Evolutionary conservation across 192 early-diverging fungal genomes (phyloP), one percentile per base, ranked within the genome.

Genomic region (Backusella luteola): DNA sequence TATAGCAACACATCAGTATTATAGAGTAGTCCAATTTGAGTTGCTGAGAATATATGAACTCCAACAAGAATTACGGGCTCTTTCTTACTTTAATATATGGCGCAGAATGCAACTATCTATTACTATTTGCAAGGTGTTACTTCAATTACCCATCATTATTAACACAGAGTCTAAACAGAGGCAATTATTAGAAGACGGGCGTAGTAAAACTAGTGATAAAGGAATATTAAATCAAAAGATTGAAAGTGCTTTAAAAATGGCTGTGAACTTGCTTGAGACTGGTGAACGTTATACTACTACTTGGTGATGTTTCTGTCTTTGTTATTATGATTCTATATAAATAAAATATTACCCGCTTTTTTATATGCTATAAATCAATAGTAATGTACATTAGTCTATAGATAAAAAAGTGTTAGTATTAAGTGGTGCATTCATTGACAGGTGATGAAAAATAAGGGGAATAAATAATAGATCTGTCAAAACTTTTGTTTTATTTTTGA

Each of bases 1-100:
- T 76, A 19, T 83, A 89, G 89, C 87, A 17, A 85, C 85, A 36
- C 85, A 88, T 56, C 88, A 90, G 67, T 90, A 90, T 49, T 82
- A 88, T 73, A 86, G 86, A 67, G 76, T 90, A 34, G 84, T 88
- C 1, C 89, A 88, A 67, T 87, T 87, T 73, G 85, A 90, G 34
- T 76, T 90, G 1, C 85, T 88, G 63, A 83, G 85, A 26, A 71
- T 90, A 12, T 88, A 86, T 6, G 89, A 90, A 19, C 73, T 88
- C 41, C 87, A 90, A 74, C 87, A 90, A 52, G 80, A 85, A 71
- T 73, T 90, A 70, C 81, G 89, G 17, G 77, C 81, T 6, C 73
- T 90, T 38, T 86, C 87, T 11, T 90, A 88, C 42, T 84, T 90
- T 46, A 86, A 87, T 59, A 78, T 90, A 15, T 81, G 88, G 76